Percentiles rank a stretch among this genome's conserved stretches.
These are phyloP conservation scores for Aspergillus biplanus DNA, from an alignment of 495 filamentous ascomycete species.

Conservation along the genomic window DNA sequence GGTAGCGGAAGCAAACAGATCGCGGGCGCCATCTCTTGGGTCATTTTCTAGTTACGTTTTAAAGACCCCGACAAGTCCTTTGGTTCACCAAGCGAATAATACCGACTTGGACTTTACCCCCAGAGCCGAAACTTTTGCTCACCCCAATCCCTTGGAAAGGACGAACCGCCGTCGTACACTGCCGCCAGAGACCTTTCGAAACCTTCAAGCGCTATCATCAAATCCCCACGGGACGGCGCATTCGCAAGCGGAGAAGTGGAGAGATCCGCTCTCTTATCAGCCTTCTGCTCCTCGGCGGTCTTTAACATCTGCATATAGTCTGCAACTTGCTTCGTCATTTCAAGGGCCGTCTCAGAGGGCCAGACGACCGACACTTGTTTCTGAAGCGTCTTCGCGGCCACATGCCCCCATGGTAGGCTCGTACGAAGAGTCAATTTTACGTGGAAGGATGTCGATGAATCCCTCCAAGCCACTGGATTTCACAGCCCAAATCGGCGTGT, in stretches of 20 bases:
- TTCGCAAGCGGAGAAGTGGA: constrained; percentile 39
- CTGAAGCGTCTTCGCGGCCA: constrained; percentile 75
- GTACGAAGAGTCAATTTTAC: constrained; percentile 94
- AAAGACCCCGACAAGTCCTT: constrained; percentile 86
- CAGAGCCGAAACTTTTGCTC: constrained; percentile 34
- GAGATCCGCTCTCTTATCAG: constrained; percentile 64
- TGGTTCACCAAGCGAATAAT: constrained; percentile 88
- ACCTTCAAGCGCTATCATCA: constrained; percentile 41
- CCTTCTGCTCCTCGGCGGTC: constrained; percentile 75
- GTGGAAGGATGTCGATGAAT: constrained; percentile 94
- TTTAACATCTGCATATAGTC: constrained; percentile 62
- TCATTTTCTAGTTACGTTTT: constrained; percentile 83
- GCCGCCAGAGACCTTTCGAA: constrained; percentile 58
- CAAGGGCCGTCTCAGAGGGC: constrained; percentile 62
- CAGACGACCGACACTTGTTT: constrained; percentile 72
- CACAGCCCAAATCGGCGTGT: constrained; percentile 91
- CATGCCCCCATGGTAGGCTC: constrained; percentile 97
- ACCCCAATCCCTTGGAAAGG: constrained; percentile 45
- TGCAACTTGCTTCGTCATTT: constrained; percentile 59
- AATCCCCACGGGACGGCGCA: constrained; percentile 25
- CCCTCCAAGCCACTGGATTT: constrained; percentile 94
- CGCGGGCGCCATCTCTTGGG: constrained; percentile 66
- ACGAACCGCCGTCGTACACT: constrained; percentile 62
- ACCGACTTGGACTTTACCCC: constrained; percentile 75
- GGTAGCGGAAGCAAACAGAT: constrained; percentile 28